These are phyloP conservation scores for Aspergillus floridensis DNA, from an alignment of 2,329 filamentous ascomycete genomes.

Conservation along the genomic window DNA sequence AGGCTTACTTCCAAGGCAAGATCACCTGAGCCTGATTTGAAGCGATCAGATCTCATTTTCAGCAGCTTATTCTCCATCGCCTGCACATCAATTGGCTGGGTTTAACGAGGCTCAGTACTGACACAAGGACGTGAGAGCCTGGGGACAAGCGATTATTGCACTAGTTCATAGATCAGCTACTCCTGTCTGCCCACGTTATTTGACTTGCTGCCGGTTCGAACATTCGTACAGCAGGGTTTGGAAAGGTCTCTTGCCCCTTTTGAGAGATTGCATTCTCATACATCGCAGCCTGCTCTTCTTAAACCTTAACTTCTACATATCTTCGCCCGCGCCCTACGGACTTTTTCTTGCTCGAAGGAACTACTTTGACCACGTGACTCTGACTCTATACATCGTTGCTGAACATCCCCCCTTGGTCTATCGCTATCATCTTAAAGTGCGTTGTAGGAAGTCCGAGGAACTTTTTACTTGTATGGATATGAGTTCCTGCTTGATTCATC, in stretches of 20 bases:
- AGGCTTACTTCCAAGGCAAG: constrained; percentile 9
- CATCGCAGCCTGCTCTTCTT: constrained; percentile 8
- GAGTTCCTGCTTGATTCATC: constrained; percentile 11
- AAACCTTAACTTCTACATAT: constrained; percentile 6
- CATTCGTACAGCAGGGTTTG: constrained; percentile 9
- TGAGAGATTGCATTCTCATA: constrained; percentile 14
- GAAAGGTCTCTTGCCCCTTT: constrained; percentile 13
- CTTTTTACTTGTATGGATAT: constrained; percentile 18
- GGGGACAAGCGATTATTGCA: constrained; percentile 1
- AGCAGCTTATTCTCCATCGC: constrained; percentile 9
- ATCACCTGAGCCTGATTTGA: constrained; percentile 10
- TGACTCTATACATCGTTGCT: constrained; percentile 3
- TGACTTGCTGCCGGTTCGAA: constrained; percentile 7
- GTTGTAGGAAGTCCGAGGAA: constrained; percentile 4
- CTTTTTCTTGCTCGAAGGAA: constrained; percentile 11
- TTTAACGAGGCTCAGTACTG: constrained; percentile 13
- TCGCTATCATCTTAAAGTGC: constrained; percentile 7
- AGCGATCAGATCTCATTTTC: constrained; percentile 7
- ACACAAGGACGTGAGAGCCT: constrained; percentile 1
- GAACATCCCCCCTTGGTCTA: constrained; percentile 1
- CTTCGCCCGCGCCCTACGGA: constrained; percentile 8
- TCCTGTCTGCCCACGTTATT: constrained; percentile 7
- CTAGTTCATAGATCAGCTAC: constrained; percentile 8
- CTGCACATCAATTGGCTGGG: constrained; percentile 14
- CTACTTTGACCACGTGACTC: background rate